These are phyloP conservation scores for Penicillium sp. DNA, from an alignment of 2,329 filamentous ascomycete genomes.

Conservation along the genomic window DNA sequence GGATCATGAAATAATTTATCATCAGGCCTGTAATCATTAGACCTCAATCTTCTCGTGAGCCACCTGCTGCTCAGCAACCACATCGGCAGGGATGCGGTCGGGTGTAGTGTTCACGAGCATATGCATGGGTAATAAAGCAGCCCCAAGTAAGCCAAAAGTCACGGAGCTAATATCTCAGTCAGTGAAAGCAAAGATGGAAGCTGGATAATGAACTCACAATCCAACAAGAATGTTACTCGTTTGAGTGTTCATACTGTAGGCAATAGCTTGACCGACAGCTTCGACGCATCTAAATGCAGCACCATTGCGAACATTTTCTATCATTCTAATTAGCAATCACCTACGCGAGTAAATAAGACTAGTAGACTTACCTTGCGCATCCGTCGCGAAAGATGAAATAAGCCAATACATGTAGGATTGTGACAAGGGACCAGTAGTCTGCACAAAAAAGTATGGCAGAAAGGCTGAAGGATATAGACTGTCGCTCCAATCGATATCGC, in stretches of 20 bases:
- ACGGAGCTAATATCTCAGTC: constrained; percentile 32
- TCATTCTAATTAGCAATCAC: not conserved
- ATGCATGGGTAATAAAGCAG: constrained; percentile 38
- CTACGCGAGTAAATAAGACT: not conserved
- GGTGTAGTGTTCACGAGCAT: constrained; percentile 43
- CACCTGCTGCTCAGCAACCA: constrained; percentile 37
- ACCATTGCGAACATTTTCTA: constrained; percentile 46
- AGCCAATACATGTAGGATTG: constrained; percentile 51
- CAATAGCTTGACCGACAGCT: constrained; percentile 43
- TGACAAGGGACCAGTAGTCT: constrained; percentile 45
- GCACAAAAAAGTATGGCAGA: constrained; percentile 52
- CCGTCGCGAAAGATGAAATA: constrained; percentile 44
- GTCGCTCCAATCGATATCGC: constrained; percentile 51
- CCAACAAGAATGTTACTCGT: constrained; percentile 38
- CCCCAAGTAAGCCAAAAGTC: constrained; percentile 41
- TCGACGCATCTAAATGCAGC: constrained; percentile 45
- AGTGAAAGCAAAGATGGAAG: not conserved
- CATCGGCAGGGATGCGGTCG: constrained; percentile 42
- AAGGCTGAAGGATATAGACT: constrained; percentile 45
- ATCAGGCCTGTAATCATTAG: not conserved
- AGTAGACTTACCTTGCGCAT: constrained; percentile 35
- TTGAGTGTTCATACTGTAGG: constrained; percentile 46
- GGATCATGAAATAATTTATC: not conserved
- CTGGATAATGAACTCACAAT: constrained; percentile 33
- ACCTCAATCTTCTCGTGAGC: constrained; percentile 8